These are phyloP conservation scores for Ceratocystis papillata DNA, from an alignment of 2,329 filamentous ascomycete genomes.

Conservation along the genomic window DNA sequence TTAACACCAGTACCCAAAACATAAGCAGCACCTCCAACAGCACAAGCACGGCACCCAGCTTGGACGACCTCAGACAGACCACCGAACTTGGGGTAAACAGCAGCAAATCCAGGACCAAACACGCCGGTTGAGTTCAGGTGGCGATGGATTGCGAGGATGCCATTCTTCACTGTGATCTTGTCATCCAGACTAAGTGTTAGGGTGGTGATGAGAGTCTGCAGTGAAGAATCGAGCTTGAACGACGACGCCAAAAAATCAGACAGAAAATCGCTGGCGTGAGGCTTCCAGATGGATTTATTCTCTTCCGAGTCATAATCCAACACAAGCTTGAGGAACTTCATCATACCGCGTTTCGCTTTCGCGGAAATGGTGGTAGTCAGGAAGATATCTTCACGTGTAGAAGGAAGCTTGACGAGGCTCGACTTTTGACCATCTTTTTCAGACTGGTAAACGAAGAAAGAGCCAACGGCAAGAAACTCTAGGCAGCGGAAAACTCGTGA, in stretches of 20 bases:
- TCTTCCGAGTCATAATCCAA: constrained; percentile 53
- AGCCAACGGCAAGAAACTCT: constrained; percentile 86
- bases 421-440: constrained; percentile 29
- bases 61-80: constrained; percentile 81
- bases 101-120: constrained; percentile 80
- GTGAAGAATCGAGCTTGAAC: constrained; percentile 56
- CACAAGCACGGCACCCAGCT: constrained; percentile 78
- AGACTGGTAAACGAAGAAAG: constrained; percentile 67
- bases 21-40: constrained; percentile 84
- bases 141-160: constrained; percentile 60
- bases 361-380: constrained; percentile 62
- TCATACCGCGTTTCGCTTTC: constrained; percentile 72
- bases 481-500: constrained; percentile 81
- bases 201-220: constrained; percentile 53
- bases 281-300: constrained; percentile 48
- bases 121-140: constrained; percentile 79
- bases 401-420: constrained; percentile 62
- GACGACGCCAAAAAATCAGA: constrained; percentile 47
- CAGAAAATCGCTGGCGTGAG: constrained; percentile 45
- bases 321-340: constrained; percentile 90
- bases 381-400: constrained; percentile 86
- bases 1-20: constrained; percentile 64
- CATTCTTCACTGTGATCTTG: constrained; percentile 51
- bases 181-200: constrained; percentile 63
- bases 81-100: constrained; percentile 87